Base-by-base conservation (phyloP, 148 eudicot species). In the Simmondsia chinensis region DNA sequence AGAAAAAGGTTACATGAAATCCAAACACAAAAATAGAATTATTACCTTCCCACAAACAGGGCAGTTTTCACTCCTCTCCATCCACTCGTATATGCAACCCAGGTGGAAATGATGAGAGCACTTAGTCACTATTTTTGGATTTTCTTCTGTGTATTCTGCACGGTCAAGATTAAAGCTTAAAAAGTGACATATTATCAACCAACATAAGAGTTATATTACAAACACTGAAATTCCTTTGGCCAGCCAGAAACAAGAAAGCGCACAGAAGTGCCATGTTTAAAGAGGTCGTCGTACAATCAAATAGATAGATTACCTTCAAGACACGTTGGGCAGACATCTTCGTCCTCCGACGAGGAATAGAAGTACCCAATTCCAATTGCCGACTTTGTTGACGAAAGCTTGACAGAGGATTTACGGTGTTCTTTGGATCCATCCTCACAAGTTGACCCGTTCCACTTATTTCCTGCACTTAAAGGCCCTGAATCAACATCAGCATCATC, bases 11-110 rank as follows among this genome's bases (percentile, higher is more conserved):
- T n/a, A n/a, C n/a, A n/a, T n/a, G n/a, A n/a, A n/a, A n/a, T n/a
- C n/a, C n/a, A n/a, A n/a, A n/a, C n/a, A n/a, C n/a, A 16, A 25
- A 20, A 50, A 23, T 12, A 50, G 41, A 29, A 50, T 24, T 15
- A 42, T 55, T 83, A 83, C 96, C 96, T 80, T 70, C 69, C 94
- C 96, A 64, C 96, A 88, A 12, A 88, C 89, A 29, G 96, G 96
- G 66, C 96, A 88, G 50, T 56, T 83, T 43, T 83, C 96, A 61
- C 96, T 88, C 77, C 96, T 72, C 72, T 88, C 96, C 94, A 83
- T 83, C 96, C 96, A 88, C 60, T 88, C 96, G 32, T 88, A 83
- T 52, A 88, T 83, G 74, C 96, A 88, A 50, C 94, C 86, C 39
- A 88, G 65, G 66, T 88, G 96, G 66, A 70, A 88, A 83, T 88